phyloP scores from a whole-genome alignment of 2,329 filamentous ascomycete species.

The Dactylellina sp. region DNA sequence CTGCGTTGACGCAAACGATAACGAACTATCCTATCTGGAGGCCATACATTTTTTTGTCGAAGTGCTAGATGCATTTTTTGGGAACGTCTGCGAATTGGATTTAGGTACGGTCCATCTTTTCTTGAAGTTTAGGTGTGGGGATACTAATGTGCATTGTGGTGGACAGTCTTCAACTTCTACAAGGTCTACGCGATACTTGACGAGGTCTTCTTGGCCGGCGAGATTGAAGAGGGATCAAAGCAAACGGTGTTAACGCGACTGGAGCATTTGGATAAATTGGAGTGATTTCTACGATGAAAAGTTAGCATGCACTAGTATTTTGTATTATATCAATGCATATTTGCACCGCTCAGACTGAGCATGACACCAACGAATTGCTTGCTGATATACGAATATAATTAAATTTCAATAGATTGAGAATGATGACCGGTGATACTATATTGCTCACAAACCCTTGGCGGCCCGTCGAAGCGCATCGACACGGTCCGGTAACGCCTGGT shows the following conservation, averaged over 20 bases:
- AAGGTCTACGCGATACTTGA: conserved; percentile 96
- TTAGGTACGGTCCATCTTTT: conserved; percentile 69
- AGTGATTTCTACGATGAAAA: conserved; percentile 69
- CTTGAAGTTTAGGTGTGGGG: neutral
- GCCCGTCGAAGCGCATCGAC: conserved; percentile 40
- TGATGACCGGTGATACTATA: neutral
- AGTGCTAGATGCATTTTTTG: conserved; percentile 97
- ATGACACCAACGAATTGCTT: neutral
- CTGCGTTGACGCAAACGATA: conserved; percentile 98
- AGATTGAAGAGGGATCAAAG: conserved; percentile 99
- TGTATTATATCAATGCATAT: conserved; percentile 13
- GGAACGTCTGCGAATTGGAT: conserved; percentile 98
- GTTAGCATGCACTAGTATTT: neutral
- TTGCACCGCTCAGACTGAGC: neutral
- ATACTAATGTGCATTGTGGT: neutral
- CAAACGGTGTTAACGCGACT: conserved; percentile 93
- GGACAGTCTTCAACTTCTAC: conserved; percentile 78
- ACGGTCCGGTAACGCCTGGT: conserved; percentile 29
- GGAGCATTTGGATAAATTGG: conserved; percentile 95
- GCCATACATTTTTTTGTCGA: conserved; percentile 99
- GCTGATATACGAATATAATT: conserved; percentile 14
- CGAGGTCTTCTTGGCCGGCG: conserved; percentile 95
- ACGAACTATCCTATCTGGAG: conserved; percentile 95
- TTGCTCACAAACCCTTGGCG: conserved; percentile 25
- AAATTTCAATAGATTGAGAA: neutral